Evolutionary conservation across 176 grass and related monocot species (phyloP), one percentile per base, ranked within the genome.

Genomic region (Pontederia crassipes): DNA sequence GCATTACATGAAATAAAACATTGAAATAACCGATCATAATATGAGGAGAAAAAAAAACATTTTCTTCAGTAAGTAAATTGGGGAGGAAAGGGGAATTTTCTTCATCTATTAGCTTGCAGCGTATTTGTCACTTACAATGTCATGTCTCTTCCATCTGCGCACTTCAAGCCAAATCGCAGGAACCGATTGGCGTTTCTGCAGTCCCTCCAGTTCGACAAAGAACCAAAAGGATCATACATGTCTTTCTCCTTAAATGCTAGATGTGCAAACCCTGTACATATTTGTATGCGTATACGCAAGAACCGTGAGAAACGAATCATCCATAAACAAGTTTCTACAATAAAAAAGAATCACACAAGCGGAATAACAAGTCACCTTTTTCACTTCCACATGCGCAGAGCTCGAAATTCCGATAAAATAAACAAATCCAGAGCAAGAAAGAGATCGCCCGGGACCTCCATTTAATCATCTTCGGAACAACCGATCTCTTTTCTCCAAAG

Each of bases 51-150:
- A 40, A 40, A 40, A 11, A 46, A 8, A 12, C 11, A 52, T 9
- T 16, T 12, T n/a, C 15, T 24, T 12, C 46, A 49, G 14, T 24
- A 13, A 16, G 13, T 24, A 13, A 16, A 12, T 27, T 28, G 10
- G 7, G 2, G 4, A 46, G 32, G 17, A 29, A 4, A 45, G 17
- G 13, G 1, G 46, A 27, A 8, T 50, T 13, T 8, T 13, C 26
- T 13, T 14, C 2, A 65, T 26, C 3, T 17, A 11, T 6, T 49
- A 54, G 48, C 6, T 40, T 40, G 32, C 32, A 40, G 32, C 4
- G 2, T 40, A 40, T 40, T 40, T 40, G 32, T 16, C 45, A 91
- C 92, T 97, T 80, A 97, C 92, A 88, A 57, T 55, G 63, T 16
- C 46, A 68, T 2, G 28, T 83, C 71, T 74, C 46, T 72, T 15